phyloP scores from a whole-genome alignment of 352 stramenopile species.

The Globisporangium cederbergense region DNA sequence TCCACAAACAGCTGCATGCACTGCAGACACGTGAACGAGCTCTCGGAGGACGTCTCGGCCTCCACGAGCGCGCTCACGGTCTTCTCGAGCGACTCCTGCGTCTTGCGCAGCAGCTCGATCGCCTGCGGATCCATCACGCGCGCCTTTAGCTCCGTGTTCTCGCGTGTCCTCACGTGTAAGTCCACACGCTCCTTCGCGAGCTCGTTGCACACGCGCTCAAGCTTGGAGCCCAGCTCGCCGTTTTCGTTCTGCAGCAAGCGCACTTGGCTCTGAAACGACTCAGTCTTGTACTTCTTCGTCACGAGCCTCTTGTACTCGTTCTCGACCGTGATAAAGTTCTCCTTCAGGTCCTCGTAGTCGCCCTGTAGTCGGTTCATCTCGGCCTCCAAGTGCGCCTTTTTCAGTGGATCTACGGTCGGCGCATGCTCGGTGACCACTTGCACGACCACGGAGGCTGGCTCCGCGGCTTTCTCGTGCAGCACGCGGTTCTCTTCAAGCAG shows the following conservation, averaged over 20 bases:
- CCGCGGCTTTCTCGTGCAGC: constrained; percentile 15
- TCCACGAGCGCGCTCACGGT: constrained; percentile 66
- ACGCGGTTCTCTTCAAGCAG: constrained; percentile 27
- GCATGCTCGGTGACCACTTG: constrained; percentile 11
- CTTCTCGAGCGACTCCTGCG: constrained; percentile 63
- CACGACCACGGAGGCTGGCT: neutral
- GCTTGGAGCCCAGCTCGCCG: constrained; percentile 34
- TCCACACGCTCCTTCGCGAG: constrained; percentile 43
- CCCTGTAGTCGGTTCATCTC: constrained; percentile 32
- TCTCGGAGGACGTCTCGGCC: constrained; percentile 68
- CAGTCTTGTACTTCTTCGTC: constrained; percentile 72
- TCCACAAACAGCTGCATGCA: constrained; percentile 63
- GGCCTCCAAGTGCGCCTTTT: constrained; percentile 12
- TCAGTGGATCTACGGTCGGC: neutral
- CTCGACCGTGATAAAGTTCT: constrained; percentile 26
- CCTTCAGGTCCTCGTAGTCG: constrained; percentile 24
- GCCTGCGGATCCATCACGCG: constrained; percentile 47
- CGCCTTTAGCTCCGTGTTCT: constrained; percentile 45
- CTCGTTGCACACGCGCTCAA: constrained; percentile 37
- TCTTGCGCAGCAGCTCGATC: constrained; percentile 48
- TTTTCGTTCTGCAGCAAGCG: constrained; percentile 69
- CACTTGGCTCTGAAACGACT: constrained; percentile 69
- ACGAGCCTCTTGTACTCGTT: constrained; percentile 52
- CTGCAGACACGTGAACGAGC: constrained; percentile 70
- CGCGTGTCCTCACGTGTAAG: constrained; percentile 28